Evolutionary conservation across 1,284 basidiomycete species (phyloP).

Genomic region (Microbotryum lychnidis-dioicae): DNA sequence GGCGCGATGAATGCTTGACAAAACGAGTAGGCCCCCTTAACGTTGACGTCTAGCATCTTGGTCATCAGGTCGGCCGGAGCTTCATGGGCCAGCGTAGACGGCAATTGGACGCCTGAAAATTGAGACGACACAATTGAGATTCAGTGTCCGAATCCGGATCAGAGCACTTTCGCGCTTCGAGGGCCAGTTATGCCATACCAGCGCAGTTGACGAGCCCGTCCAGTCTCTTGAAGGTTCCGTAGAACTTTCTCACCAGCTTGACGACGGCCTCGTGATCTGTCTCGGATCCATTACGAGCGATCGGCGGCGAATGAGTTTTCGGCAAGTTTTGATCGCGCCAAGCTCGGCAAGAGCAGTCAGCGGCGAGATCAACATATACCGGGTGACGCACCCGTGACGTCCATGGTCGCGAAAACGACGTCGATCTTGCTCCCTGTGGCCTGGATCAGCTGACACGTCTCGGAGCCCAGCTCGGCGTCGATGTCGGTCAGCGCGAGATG

Average conservation of each 20-base stretch:
- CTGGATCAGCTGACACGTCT: constrained; percentile 21
- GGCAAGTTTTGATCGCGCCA: not conserved
- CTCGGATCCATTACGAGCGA: not conserved
- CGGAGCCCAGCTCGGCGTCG: constrained; percentile 9
- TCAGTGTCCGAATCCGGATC: too few relatives aligned
- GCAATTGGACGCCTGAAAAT: constrained; percentile 17
- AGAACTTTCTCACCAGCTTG: constrained; percentile 25
- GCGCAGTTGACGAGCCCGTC: constrained; percentile 31
- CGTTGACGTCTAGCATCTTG: constrained; percentile 20
- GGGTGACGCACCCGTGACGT: constrained; percentile 9
- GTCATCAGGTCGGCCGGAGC: constrained; percentile 6
- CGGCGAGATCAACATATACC: not conserved
- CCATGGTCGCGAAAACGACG: constrained; percentile 24
- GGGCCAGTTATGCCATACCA: not conserved
- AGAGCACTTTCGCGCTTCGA: not conserved
- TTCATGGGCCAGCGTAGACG: not conserved
- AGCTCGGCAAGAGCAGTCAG: not conserved
- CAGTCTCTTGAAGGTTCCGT: constrained; percentile 19
- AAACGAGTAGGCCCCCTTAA: constrained; percentile 16
- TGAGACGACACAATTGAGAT: not conserved
- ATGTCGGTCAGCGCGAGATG: constrained; percentile 26
- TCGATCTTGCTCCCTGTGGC: constrained; percentile 3
- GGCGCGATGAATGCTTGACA: constrained; percentile 16
- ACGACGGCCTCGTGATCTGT: constrained; percentile 20
- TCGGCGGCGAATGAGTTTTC: not conserved